phyloP scores from a whole-genome alignment of 176 grass and related monocot genomes.

The Poa pratensis region DNA sequence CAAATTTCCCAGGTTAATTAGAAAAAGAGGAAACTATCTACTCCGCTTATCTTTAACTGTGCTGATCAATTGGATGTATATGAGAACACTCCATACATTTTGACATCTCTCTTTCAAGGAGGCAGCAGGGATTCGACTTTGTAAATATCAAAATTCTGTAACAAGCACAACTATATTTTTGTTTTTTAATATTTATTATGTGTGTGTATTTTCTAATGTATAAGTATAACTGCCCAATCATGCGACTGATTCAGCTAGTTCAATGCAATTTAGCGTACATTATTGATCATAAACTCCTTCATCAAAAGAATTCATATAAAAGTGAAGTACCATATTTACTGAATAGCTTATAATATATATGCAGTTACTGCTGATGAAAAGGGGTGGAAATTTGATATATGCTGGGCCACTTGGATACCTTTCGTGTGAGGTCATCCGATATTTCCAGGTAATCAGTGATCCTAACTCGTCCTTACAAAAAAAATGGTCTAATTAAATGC shows the following conservation, averaged over 20 bases:
- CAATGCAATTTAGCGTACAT: not conserved
- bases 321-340: not conserved
- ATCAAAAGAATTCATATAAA: not conserved
- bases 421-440: slow-evolving; percentile 70
- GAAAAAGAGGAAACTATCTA: not conserved
- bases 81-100: not conserved
- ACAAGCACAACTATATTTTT: not conserved
- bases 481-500: not conserved
- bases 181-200: not conserved
- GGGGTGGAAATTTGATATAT: slow-evolving; percentile 84
- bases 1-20: not conserved
- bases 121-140: not conserved
- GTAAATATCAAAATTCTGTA: slow-evolving; percentile 1
- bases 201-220: not conserved
- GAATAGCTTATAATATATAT: slow-evolving; percentile 27
- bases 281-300: not conserved
- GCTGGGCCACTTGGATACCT: slow-evolving; percentile 65
- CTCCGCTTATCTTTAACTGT: not conserved
- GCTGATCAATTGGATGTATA: not conserved
- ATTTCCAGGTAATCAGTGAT: slow-evolving; percentile 72
- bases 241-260: not conserved
- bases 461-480: not conserved
- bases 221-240: not conserved
- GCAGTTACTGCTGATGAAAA: slow-evolving; percentile 87
- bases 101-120: no score